Base-by-base conservation (phyloP, 768 basidiomycete species). In the Tulasnella sp. region DNA sequence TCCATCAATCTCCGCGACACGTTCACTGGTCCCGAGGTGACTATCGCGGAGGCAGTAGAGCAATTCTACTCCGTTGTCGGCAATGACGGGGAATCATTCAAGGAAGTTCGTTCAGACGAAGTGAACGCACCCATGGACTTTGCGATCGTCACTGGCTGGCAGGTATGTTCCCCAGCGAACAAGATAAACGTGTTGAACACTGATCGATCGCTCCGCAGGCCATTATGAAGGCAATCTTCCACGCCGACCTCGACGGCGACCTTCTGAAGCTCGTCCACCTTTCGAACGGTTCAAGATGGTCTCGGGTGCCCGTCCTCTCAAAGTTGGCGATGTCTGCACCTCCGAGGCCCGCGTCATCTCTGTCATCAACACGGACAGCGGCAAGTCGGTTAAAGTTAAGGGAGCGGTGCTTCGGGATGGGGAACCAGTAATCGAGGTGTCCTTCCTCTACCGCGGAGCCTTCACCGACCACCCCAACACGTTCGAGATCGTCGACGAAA, bases 201-300 rank as follows among this genome's bases (percentile, higher is more conserved):
- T 52, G 3, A 52, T 19, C 17, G 49, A n/a, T 52, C 49, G 6
- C 14, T n/a, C 7, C 17, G 49, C 49, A 97, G 95, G 93, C 96
- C 22, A 99, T 99, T 84, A 99, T 99, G 92, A 94, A 93, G 83
- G 90, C 96, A 0, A 97, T 99, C 84, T 99, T 99, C 90, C 97
- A 97, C 7, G 82, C 87, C 14, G 84, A 89, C 14, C 93, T 99
- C 81, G 93, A 99, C 78, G 97, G 97, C 0, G 97, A 99, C 83
- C 85, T 99, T 19, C 86, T 99, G 80, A 96, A 95, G 83, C 91
- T 99, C 42, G 97, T 99, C 67, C 97, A 99, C 82, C 89, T 99
- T 22, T 96, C 96, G 8, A 99, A 99, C 82, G 96, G 95, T 99
- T 99, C 91, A 90, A 90, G 74, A 88, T 96, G 82, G 85, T 97